These are phyloP conservation scores for Termitomyces sp. DNA, from an alignment of 768 basidiomycete genomes.

Conservation along the genomic window DNA sequence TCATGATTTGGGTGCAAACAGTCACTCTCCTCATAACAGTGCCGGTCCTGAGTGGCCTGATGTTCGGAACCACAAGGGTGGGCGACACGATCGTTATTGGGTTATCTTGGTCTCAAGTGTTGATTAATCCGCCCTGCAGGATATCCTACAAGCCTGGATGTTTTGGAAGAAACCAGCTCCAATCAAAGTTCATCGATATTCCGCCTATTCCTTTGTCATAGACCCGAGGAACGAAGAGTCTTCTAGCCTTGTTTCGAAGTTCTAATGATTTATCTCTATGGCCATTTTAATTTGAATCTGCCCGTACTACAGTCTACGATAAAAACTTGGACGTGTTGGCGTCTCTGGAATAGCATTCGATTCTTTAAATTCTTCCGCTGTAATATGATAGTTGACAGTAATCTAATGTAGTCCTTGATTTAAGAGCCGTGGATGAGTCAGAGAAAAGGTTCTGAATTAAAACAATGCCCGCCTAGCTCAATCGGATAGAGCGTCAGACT, in stretches of 20 bases:
- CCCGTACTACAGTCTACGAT: neutral
- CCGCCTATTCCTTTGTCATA: neutral
- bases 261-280: neutral
- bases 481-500: slow-evolving; percentile 64
- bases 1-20: neutral
- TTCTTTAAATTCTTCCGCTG: neutral
- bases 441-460: too few species aligned
- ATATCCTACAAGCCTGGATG: neutral
- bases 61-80: neutral
- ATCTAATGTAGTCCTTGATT: neutral
- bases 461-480: slow-evolving; percentile 54
- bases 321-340: neutral
- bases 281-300: neutral
- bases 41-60: neutral
- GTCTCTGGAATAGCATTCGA: neutral
- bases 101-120: too few species aligned
- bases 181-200: neutral
- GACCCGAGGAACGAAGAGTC: neutral
- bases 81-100: neutral
- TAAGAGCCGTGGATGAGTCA: too few species aligned
- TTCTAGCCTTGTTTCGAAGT: neutral
- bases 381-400: neutral
- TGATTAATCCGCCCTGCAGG: neutral
- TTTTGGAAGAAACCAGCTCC: neutral
- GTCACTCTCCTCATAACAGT: neutral